Evolutionary conservation across 1,284 basidiomycete species (phyloP), one percentile per base, ranked within the genome.

Genomic region (Ganoderma resinaceum): DNA sequence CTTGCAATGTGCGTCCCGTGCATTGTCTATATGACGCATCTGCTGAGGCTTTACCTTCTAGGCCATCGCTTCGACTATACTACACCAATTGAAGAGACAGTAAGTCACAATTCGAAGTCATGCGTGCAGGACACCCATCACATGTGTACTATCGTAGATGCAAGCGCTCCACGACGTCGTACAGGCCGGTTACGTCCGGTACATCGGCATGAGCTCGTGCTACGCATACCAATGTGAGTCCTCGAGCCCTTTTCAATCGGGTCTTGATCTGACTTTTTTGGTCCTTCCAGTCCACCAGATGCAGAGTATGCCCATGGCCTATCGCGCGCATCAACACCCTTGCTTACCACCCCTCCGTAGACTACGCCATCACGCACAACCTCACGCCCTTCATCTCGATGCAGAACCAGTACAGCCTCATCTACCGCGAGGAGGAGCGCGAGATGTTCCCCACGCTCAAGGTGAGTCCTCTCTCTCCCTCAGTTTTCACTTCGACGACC

Each of bases 81-180:
- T 5, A 85, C 84, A 0, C 84, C 84, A 0, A 84, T 79, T 31
- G 78, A 77, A 40, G 78, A 79, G 69, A 79, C 78, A 6, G 74
- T 76, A 20, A 12, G 70, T 61, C 11, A 33, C n/a, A 40, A 26
- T 3, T 38, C n/a, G 14, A 3, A 26, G 14, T 11, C 14, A 42
- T 1, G 18, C 12, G 11, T 43, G 59, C 29, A 18, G 6, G 16
- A 31, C 5, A 43, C 43, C 49, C 20, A 62, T 2, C 42, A 8
- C 29, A 31, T 26, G 3, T n/a, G n/a, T n/a, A n/a, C n/a, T n/a
- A n/a, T n/a, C 20, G 12, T 26, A 73, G 64, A 75, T 92, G 90
- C 85, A 89, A 80, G 90, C 90, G 3, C 82, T 92, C 1, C 88
- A 91, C 71, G 90, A 91, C 69, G 85, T 92, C 26, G 89, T 91